phyloP scores from a whole-genome alignment of 2,329 filamentous ascomycete genomes.

The Diaporthe ampelina region DNA sequence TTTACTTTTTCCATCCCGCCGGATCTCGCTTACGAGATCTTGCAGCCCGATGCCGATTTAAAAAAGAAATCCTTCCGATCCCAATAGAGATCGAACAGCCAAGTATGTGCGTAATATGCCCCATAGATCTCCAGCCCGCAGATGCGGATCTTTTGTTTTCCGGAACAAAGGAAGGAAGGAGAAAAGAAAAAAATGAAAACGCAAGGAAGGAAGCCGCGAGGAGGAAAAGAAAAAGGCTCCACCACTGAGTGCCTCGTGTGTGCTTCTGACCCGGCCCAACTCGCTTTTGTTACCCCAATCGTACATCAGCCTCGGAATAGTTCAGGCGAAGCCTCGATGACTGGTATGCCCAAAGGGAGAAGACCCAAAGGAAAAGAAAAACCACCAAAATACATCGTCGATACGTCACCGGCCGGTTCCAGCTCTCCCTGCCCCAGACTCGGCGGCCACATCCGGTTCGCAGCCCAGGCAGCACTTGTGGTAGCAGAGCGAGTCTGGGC shows the following conservation, averaged over 20 bases:
- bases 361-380: not conserved
- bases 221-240: not conserved
- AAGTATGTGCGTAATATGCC: slow-evolving; percentile 16
- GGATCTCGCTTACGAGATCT: slow-evolving; percentile 32
- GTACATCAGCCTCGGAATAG: slow-evolving; percentile 10
- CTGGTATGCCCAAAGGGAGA: not conserved
- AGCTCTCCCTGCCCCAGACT: slow-evolving; percentile 10
- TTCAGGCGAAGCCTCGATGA: not conserved
- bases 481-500: slow-evolving; percentile 66
- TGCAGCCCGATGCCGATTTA: slow-evolving; percentile 19
- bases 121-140: slow-evolving; percentile 24
- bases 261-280: slow-evolving; percentile 18
- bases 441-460: slow-evolving; percentile 49
- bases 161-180: not conserved
- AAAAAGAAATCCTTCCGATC: slow-evolving; percentile 28
- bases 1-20: slow-evolving; percentile 38
- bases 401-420: slow-evolving; percentile 24
- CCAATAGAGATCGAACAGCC: slow-evolving; percentile 31
- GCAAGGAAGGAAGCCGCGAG: not conserved
- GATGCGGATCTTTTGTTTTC: slow-evolving; percentile 10
- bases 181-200: not conserved
- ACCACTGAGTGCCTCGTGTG: slow-evolving; percentile 17
- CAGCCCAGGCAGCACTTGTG: slow-evolving; percentile 64
- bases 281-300: slow-evolving; percentile 23
- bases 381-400: not conserved